phyloP scores from a whole-genome alignment of 345 rosid genomes.

The Excoecaria cochinchinensis region DNA sequence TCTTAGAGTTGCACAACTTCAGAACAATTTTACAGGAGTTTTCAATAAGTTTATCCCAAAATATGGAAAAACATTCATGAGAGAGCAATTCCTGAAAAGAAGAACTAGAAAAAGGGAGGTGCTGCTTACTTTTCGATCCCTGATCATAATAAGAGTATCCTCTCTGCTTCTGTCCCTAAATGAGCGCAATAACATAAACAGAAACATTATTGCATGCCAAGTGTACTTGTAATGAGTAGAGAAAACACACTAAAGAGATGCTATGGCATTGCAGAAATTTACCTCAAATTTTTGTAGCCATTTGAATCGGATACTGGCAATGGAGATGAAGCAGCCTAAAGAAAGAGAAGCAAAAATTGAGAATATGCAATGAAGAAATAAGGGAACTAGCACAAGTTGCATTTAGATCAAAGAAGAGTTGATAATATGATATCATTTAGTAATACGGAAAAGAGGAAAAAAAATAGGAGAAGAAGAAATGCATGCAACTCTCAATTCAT shows the following conservation, averaged over 20 bases:
- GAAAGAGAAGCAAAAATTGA: slow-evolving; percentile 19
- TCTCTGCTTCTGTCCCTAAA: slow-evolving; percentile 50
- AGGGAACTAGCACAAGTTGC: not conserved
- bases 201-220: not conserved
- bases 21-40: not conserved
- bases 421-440: not conserved
- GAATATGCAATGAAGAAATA: slow-evolving; percentile 9
- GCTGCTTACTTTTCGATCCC: slow-evolving; percentile 66
- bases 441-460: too few species aligned
- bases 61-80: not conserved
- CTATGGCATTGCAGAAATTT: not conserved
- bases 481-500: not conserved
- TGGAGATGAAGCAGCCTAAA: slow-evolving; percentile 54
- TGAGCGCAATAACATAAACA: slow-evolving; percentile 9
- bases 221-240: not conserved
- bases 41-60: not conserved
- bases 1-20: not conserved
- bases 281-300: slow-evolving; percentile 63
- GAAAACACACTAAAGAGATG: not conserved
- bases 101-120: not conserved
- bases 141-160: slow-evolving; percentile 42
- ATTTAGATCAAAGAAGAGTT: not conserved
- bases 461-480: too few species aligned
- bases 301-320: slow-evolving; percentile 50
- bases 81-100: not conserved